These are phyloP conservation scores for Apiospora marii DNA, from an alignment of 2,329 filamentous ascomycete genomes.

Conservation along the genomic window DNA sequence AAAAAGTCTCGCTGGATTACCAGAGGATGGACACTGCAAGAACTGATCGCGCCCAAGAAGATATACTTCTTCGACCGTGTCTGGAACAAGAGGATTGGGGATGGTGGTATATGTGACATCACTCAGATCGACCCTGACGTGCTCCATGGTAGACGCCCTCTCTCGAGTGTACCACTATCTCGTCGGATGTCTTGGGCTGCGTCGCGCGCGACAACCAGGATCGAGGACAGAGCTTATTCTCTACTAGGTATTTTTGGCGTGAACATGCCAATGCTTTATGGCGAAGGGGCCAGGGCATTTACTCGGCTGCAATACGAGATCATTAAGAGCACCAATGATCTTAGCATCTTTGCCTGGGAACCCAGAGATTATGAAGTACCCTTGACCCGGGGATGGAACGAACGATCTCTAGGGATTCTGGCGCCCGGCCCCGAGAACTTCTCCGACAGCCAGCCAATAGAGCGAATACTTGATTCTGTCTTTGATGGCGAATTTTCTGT, in stretches of 20 bases:
- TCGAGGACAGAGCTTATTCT: slow-evolving; percentile 43
- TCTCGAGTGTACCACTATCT: background rate
- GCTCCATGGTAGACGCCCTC: background rate
- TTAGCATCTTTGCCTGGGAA: background rate
- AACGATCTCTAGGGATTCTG: background rate
- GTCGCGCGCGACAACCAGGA: slow-evolving; percentile 33
- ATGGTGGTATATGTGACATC: background rate
- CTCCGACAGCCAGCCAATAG: background rate
- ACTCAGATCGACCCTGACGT: background rate
- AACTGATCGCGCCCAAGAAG: slow-evolving; percentile 30
- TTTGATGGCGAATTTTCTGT: background rate
- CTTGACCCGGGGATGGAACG: accelerated
- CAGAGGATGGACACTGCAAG: slow-evolving; percentile 32
- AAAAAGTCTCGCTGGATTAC: background rate
- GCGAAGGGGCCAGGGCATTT: slow-evolving; percentile 41
- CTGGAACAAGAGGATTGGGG: slow-evolving; percentile 25
- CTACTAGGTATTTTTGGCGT: slow-evolving; percentile 43
- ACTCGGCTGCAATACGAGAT: slow-evolving; percentile 40
- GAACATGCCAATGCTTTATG: slow-evolving; percentile 43
- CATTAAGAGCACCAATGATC: slow-evolving; percentile 22
- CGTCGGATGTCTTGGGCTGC: slow-evolving; percentile 38
- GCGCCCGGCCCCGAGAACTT: background rate
- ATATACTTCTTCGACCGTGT: slow-evolving; percentile 30
- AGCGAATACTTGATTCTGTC: background rate
- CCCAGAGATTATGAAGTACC: no score